A percentile compares a stretch with the other conserved stretches of the same genome.
phyloP scores from a whole-genome alignment of 73 alveolate genomes.

The Paramecium biaurelia region DNA sequence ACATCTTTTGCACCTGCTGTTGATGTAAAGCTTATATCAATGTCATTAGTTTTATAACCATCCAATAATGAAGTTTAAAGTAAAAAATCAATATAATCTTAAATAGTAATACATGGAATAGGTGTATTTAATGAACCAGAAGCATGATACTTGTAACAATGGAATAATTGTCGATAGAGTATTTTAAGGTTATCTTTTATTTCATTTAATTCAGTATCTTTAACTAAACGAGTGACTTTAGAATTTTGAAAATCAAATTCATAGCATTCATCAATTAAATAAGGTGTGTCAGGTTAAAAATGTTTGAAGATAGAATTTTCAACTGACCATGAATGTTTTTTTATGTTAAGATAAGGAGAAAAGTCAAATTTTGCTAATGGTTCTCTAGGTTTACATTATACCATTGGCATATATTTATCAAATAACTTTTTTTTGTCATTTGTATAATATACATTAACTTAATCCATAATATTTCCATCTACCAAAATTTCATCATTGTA shows the following conservation, averaged over 20 bases:
- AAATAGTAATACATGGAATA: not conserved
- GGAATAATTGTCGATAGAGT: not conserved
- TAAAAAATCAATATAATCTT: not conserved
- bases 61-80: not conserved
- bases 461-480: constrained; percentile 26
- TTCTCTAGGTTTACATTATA: constrained; percentile 21
- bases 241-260: constrained; percentile 30
- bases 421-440: not conserved
- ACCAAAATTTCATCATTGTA: constrained; percentile 33
- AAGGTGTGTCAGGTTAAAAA: constrained; percentile 9
- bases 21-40: constrained; percentile 12
- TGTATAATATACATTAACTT: not conserved
- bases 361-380: not conserved
- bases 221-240: not conserved
- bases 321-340: not conserved
- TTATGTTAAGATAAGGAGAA: constrained; percentile 16
- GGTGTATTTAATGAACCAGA: not conserved
- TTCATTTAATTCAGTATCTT: constrained; percentile 9
- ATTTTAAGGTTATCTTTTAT: not conserved
- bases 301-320: constrained; percentile 18
- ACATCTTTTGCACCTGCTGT: constrained; percentile 15
- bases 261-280: not conserved
- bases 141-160: constrained; percentile 3
- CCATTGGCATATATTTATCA: constrained; percentile 25
- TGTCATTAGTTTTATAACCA: not conserved